phyloP scores from a whole-genome alignment of 345 rosid species.

The Citropsis articulata region DNA sequence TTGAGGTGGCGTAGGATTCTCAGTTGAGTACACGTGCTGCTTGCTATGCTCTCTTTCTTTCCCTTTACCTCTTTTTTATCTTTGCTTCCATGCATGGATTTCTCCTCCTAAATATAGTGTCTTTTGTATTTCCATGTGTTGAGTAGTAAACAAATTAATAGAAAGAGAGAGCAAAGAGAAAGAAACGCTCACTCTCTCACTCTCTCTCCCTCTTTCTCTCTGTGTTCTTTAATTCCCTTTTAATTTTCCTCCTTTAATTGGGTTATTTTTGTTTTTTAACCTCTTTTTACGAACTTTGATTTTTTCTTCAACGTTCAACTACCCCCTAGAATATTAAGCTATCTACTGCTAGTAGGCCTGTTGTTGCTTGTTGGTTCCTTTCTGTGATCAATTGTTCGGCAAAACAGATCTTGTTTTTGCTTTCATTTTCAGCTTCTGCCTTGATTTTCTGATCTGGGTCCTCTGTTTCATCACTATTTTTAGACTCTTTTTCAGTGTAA shows the following conservation, averaged over 20 bases:
- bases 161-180: constrained; percentile 11
- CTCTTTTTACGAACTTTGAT: constrained; percentile 23
- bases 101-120: constrained; percentile 49
- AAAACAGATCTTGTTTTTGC: constrained; percentile 23
- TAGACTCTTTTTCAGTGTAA: constrained; percentile 8
- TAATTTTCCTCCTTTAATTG: constrained; percentile 10
- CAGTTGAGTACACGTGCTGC: constrained; percentile 53
- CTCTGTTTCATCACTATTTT: constrained; percentile 25
- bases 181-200: constrained; percentile 12
- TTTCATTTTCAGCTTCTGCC: constrained; percentile 1
- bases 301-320: constrained; percentile 28
- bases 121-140: background rate
- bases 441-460: constrained; percentile 38
- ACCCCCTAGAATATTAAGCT: constrained; percentile 13
- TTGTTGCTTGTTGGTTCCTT: background rate
- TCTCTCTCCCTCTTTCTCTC: background rate
- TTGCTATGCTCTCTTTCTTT: constrained; percentile 11
- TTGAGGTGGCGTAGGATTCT: constrained; percentile 33
- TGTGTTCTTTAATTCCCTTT: background rate
- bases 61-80: constrained; percentile 26
- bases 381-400: background rate
- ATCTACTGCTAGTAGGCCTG: background rate
- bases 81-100: constrained; percentile 72
- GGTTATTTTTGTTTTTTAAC: constrained; percentile 15
- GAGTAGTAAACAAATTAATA: background rate